These are phyloP conservation scores for carrot (Daucus carota) DNA, from an alignment of 129 eudicot species.

Conservation along the genomic window DNA sequence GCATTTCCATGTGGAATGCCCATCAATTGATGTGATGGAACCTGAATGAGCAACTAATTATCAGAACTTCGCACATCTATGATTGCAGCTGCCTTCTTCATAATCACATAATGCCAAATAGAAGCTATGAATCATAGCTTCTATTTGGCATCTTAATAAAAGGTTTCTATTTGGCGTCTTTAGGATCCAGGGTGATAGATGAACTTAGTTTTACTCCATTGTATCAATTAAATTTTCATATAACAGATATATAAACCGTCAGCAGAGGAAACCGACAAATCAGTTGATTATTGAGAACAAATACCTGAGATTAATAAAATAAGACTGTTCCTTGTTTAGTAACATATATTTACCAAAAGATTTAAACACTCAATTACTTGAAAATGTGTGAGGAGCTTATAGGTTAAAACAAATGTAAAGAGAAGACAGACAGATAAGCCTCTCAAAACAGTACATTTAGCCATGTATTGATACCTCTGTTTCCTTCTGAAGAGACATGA, in stretches of 20 bases:
- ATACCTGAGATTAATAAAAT: background rate
- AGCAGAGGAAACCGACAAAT: background rate
- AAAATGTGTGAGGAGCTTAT: background rate
- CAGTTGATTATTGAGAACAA: background rate
- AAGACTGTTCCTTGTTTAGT: background rate
- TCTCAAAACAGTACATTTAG: background rate
- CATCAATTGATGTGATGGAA: constrained; percentile 64
- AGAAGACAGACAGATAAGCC: background rate
- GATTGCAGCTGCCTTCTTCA: background rate
- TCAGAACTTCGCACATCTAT: background rate
- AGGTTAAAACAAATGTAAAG: background rate
- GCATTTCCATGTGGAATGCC: constrained; percentile 47
- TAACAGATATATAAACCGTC: background rate
- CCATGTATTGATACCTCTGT: constrained; percentile 40
- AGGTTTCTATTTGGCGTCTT: background rate
- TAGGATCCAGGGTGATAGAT: background rate
- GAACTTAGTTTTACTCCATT: background rate
- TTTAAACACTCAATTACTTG: background rate
- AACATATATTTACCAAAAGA: background rate
- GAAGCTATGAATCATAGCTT: no score
- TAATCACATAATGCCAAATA: no score
- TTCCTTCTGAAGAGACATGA: constrained; percentile 75
- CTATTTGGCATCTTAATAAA: background rate
- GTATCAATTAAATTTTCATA: background rate
- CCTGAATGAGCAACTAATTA: constrained; percentile 34